Conservation (phyloP, 129 eudicot genomes). For the Tanacetum coccineum region DNA sequence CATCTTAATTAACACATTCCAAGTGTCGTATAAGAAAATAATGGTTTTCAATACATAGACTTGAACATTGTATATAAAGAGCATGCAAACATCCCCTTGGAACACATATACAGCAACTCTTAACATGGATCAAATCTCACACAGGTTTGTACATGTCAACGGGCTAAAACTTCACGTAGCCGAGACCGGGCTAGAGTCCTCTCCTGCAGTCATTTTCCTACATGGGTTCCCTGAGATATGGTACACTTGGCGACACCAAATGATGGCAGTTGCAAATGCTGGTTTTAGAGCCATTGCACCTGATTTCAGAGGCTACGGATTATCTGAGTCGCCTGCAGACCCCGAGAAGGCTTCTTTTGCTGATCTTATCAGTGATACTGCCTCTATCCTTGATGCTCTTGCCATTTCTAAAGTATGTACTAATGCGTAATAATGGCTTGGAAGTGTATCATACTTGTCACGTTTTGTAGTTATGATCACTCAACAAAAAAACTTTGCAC, state of each 20-base stretch:
- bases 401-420: constrained; percentile 8
- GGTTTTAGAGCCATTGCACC: constrained; percentile 28
- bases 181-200: constrained; percentile 20
- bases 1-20: too few relatives aligned
- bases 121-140: constrained; percentile 23
- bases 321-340: constrained; percentile 21
- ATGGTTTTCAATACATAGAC: too few relatives aligned
- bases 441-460: too few relatives aligned
- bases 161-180: constrained; percentile 30
- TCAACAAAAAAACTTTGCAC: too few relatives aligned
- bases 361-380: constrained; percentile 19
- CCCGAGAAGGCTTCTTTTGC: constrained; percentile 22
- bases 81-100: not conserved
- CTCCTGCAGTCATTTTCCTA: constrained; percentile 21
- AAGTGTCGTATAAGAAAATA: too few relatives aligned
- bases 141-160: constrained; percentile 11
- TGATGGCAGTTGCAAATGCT: constrained; percentile 27
- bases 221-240: constrained; percentile 30
- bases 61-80: too few relatives aligned
- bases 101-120: not conserved
- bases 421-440: too few relatives aligned
- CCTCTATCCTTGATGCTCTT: constrained; percentile 18
- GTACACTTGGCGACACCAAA: constrained; percentile 34
- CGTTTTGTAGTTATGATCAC: too few relatives aligned
- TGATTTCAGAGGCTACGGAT: constrained; percentile 32